Base-by-base conservation (phyloP, 2,329 filamentous ascomycete genomes). In the Scedosporium aurantiacum region DNA sequence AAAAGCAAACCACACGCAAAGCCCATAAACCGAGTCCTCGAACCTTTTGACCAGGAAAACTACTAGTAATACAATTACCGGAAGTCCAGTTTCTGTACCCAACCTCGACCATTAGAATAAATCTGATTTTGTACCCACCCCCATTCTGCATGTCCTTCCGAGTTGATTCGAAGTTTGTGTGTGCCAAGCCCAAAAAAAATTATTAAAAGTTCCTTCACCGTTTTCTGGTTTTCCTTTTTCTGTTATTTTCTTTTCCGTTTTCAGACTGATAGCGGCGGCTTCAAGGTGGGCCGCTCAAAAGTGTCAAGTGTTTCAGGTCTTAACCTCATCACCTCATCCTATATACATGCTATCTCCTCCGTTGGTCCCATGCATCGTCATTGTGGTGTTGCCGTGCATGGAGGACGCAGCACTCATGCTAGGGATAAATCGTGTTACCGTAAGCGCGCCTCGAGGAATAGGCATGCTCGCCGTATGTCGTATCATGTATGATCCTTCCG, bases 261-360 rank as follows among this genome's bases (percentile, higher is more conserved):
- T 47, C 43, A 47, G 43, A 47, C 43, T 47, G 43, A 21, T 47
- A n/a, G 18, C 6, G 43, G 16, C 43, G n/a, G 43, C 43, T 21
- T 28, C 23, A 28, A 28, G 50, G 23, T 16, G 25, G 23, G 50
- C 23, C 23, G 16, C 27, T n/a, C n/a, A 57, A 32, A 57, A 40
- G 21, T 14, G 23, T 5, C 50, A 23, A 28, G 18, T 28, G 18
- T 54, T 47, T 5, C 54, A 21, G 10, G n/a, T 55, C 10, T 12
- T n/a, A 14, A 21, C 23, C 21, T 45, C 16, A 47, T 56, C 45
- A 57, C 63, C 58, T 69, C 70, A 80, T 65, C 80, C 78, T 75
- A 81, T 77, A 67, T 79, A 82, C 77, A 83, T 80, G 45, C 75
- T 71, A 61, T 82, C 79, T 47, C 73, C 72, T 56, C 75, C 73